phyloP scores from a whole-genome alignment of 2,329 filamentous ascomycete genomes.

The Colletotrichum cordylinicola region DNA sequence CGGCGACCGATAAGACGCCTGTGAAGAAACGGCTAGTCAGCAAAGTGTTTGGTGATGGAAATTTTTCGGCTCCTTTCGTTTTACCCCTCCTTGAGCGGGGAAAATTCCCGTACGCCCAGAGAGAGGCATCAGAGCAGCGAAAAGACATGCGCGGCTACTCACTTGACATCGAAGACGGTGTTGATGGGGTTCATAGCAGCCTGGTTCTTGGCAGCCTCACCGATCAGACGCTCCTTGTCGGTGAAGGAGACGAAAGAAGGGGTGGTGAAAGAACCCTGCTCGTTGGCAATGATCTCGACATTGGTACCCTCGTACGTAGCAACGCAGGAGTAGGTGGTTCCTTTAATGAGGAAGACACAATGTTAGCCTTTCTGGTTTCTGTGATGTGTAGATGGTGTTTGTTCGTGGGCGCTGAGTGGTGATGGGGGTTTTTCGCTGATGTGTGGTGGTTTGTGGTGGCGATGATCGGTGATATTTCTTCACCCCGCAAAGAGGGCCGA shows the following conservation, averaged over 20 bases:
- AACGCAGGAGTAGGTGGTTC: conserved; percentile 99
- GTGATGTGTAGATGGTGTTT: background rate
- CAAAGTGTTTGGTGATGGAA: background rate
- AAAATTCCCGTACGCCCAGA: background rate
- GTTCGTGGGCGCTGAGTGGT: background rate
- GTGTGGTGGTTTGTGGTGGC: conserved; percentile 1
- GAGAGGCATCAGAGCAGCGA: background rate
- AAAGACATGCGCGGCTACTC: conserved; percentile 42
- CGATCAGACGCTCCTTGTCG: conserved; percentile 97
- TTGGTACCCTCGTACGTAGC: conserved; percentile 99
- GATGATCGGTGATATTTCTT: background rate
- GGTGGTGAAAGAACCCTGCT: conserved; percentile 99
- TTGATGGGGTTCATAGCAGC: conserved; percentile 98
- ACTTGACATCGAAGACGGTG: conserved; percentile 99
- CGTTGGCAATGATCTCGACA: conserved; percentile 99
- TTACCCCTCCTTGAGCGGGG: conserved; percentile 17
- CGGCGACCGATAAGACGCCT: conserved; percentile 98
- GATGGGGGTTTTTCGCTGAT: background rate
- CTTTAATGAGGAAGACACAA: conserved; percentile 49
- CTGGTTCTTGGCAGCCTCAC: conserved; percentile 99
- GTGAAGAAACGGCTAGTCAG: conserved; percentile 12
- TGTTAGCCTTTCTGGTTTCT: conserved; percentile 24
- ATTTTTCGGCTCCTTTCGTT: background rate
- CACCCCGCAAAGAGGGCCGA: conserved; percentile 7
- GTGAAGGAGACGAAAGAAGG: conserved; percentile 99